Percentiles rank a stretch among this genome's conserved stretches.
phyloP scores from a whole-genome alignment of 768 basidiomycete species.

The Calvatia gigantea region DNA sequence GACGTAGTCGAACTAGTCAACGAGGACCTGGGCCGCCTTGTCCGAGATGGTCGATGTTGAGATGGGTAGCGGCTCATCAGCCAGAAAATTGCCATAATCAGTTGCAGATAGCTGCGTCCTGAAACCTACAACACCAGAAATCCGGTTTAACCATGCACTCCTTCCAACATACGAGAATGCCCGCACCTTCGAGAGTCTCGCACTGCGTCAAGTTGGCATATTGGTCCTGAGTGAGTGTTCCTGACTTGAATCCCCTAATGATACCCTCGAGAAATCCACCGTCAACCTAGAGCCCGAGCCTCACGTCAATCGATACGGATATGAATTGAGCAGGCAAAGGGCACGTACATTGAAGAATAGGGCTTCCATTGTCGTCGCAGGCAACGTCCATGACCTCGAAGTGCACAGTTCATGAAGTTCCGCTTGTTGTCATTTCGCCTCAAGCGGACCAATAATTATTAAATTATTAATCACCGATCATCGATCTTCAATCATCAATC shows the following conservation, averaged over 20 bases:
- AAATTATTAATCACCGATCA: too few species aligned
- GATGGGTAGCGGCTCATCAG: conserved; percentile 92
- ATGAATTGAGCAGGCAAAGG: background rate
- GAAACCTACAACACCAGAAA: conserved; percentile 59
- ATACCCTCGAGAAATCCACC: conserved; percentile 79
- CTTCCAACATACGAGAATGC: background rate
- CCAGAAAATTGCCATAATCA: conserved; percentile 97
- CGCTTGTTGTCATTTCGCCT: too few species aligned
- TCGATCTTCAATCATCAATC: too few species aligned
- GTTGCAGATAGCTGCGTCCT: conserved; percentile 93
- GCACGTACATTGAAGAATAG: conserved; percentile 78
- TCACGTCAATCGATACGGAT: conserved; percentile 23
- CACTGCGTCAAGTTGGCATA: conserved; percentile 95
- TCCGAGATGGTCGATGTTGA: conserved; percentile 95
- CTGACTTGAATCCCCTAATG: conserved; percentile 90
- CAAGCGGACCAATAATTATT: too few species aligned
- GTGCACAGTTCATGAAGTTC: too few species aligned
- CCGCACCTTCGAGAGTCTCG: conserved; percentile 90
- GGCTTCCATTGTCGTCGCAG: conserved; percentile 66
- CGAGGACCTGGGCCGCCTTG: conserved; percentile 91
- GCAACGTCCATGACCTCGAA: too few species aligned
- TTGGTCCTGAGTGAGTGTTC: conserved; percentile 83
- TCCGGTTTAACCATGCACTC: background rate
- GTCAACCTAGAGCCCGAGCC: conserved; percentile 47
- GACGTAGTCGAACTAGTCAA: conserved; percentile 96